A percentile compares a stretch with the other conserved stretches of the same genome.
These are phyloP conservation scores for Truncatella angustata DNA, from an alignment of 2,329 filamentous ascomycete species.

Conservation along the genomic window DNA sequence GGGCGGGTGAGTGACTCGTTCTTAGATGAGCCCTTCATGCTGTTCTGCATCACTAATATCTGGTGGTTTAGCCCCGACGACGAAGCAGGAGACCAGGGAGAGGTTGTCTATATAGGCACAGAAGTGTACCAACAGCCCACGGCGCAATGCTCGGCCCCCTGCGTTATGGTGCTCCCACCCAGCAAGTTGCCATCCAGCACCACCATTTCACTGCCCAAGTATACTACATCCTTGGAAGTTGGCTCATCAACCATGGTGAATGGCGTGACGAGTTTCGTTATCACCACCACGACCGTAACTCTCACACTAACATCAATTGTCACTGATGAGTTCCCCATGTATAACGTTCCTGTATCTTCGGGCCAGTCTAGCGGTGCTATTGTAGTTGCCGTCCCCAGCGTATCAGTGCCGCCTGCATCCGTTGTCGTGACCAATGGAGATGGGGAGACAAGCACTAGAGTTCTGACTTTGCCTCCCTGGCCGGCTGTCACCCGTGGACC, in stretches of 20 bases:
- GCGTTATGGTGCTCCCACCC: constrained; percentile 9
- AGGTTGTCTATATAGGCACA: constrained; percentile 10
- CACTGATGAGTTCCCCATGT: background rate
- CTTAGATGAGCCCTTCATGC: background rate
- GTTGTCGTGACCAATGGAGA: constrained; percentile 5
- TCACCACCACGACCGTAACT: background rate
- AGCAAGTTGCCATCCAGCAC: constrained; percentile 2
- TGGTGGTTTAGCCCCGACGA: background rate
- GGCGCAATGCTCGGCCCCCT: constrained; percentile 5
- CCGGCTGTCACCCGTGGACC: constrained; percentile 4
- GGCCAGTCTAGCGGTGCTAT: background rate
- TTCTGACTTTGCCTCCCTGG: constrained; percentile 7
- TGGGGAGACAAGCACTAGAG: constrained; percentile 3
- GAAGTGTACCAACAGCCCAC: constrained; percentile 5
- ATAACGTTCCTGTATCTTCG: background rate
- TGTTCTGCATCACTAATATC: background rate
- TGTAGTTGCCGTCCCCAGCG: background rate
- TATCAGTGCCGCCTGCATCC: constrained; percentile 1
- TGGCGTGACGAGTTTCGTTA: background rate
- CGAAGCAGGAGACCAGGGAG: background rate
- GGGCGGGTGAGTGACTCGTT: constrained; percentile 4
- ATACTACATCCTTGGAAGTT: constrained; percentile 10
- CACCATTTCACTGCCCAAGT: constrained; percentile 7
- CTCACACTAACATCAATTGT: background rate
- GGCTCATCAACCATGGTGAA: constrained; percentile 5